Conservation (phyloP, 163 green algal genomes). For the Chlorella variabilis region DNA sequence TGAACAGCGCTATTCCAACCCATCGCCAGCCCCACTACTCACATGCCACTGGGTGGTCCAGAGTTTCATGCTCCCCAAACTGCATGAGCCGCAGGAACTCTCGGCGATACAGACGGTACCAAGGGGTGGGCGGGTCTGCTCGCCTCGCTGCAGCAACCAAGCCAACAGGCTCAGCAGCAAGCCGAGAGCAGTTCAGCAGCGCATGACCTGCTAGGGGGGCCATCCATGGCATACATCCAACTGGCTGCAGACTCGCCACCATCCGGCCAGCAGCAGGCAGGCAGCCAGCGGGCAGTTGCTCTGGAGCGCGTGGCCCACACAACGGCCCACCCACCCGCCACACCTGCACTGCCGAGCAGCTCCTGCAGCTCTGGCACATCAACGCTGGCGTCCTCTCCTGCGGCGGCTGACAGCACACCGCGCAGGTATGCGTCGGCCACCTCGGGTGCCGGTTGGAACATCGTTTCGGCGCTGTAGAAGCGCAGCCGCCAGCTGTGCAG, state of each 20-base stretch:
- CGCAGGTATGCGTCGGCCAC: slow-evolving; percentile 68
- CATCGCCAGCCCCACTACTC: too few species aligned
- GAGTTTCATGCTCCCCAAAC: slow-evolving; percentile 89
- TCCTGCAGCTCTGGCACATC: slow-evolving; percentile 50
- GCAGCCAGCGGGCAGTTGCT: too few species aligned
- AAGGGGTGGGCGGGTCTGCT: slow-evolving; percentile 68
- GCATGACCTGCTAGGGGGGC: too few species aligned
- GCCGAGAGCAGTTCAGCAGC: too few species aligned
- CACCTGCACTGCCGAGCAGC: not conserved
- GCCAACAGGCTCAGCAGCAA: too few species aligned
- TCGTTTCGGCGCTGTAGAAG: slow-evolving; percentile 66
- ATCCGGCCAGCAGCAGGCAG: too few species aligned
- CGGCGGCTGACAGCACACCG: slow-evolving; percentile 54
- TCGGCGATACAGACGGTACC: slow-evolving; percentile 81
- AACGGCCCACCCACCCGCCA: too few species aligned
- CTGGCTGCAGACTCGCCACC: too few species aligned
- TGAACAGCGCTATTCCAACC: too few species aligned
- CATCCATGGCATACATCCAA: too few species aligned
- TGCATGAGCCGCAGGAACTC: slow-evolving; percentile 84
- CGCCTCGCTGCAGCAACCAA: not conserved
- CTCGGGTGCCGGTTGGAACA: slow-evolving; percentile 77
- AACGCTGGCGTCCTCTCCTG: slow-evolving; percentile 32
- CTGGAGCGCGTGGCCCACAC: too few species aligned
- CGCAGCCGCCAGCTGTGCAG: slow-evolving; percentile 79
- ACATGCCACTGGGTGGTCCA: slow-evolving; percentile 92